Evolutionary conservation across 2,329 filamentous ascomycete species (phyloP), one percentile per base, ranked within the genome.

Genomic region (Fusarium duplospermum): DNA sequence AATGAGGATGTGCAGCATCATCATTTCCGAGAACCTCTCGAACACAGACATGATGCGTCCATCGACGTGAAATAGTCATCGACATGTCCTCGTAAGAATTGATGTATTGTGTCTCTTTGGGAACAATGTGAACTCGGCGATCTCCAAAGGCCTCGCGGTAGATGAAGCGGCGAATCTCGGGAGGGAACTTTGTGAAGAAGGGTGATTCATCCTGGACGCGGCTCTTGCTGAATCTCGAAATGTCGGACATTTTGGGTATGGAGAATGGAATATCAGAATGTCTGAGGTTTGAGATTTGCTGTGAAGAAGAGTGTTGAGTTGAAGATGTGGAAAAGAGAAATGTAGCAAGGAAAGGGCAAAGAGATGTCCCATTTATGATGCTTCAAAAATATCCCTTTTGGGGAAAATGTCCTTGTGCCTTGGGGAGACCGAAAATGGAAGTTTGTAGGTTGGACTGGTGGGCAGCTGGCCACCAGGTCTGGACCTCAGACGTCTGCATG

Each of bases 131-230:
- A 14, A 69, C 29, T 13, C 13, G 14, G 10, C 54, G 66, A 8
- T 31, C 6, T 10, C 63, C 67, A 16, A 62, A 62, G 38, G 58
- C 24, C 20, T 69, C 40, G 2, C 16, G 1, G 33, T 58, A 63
- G 14, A 67, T 27, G 13, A 40, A 18, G 10, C 33, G 64, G 7
- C 58, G 63, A 27, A 63, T 31, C 45, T 70, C 67, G n/a, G 27
- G 22, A 7, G 38, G 60, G 2, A 70, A 24, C n/a, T 54, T 58
- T 7, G 45, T 59, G 14, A 66, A 59, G 52, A 69, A 66, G 7
- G 45, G 47, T 13, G 50, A 62, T 16, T 36, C 11, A 20, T 9
- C 24, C 45, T 71, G 67, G 22, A 13, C 11, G n/a, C 13, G 27
- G 5, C 22, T 18, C 20, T 61, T 6, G 16, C 20, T 18, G 31